phyloP scores from a whole-genome alignment of 2,329 filamentous ascomycete genomes.

The Exserohilum rostratum region DNA sequence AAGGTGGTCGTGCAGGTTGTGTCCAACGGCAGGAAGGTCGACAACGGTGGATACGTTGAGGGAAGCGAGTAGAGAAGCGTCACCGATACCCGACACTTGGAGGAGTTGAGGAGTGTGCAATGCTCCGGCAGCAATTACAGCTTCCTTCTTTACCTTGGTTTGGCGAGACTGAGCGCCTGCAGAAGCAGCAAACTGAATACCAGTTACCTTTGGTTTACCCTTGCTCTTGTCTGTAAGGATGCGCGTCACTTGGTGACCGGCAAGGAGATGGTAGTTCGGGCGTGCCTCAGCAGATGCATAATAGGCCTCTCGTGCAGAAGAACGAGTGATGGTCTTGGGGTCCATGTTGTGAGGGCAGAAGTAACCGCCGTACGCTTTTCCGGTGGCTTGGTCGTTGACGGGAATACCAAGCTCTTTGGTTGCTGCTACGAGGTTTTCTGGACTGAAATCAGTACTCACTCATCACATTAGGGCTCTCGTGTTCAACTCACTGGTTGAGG shows the following conservation, averaged over 20 bases:
- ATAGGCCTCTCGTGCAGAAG: conserved; percentile 30
- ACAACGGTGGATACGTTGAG: conserved; percentile 28
- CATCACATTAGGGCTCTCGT: neutral
- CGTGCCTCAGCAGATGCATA: conserved; percentile 22
- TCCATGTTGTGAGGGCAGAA: conserved; percentile 29
- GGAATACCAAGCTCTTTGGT: conserved; percentile 23
- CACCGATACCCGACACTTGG: conserved; percentile 38
- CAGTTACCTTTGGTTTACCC: conserved; percentile 20
- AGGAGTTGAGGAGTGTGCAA: conserved; percentile 36
- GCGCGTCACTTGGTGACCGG: conserved; percentile 20
- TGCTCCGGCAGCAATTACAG: conserved; percentile 33
- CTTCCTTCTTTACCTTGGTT: conserved; percentile 30
- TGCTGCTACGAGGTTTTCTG: conserved; percentile 28
- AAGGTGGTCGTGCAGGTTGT: conserved; percentile 33
- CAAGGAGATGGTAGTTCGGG: conserved; percentile 29
- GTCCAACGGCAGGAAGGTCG: conserved; percentile 34
- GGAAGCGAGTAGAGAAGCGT: conserved; percentile 21
- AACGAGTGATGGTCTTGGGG: conserved; percentile 17
- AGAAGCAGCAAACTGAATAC: conserved; percentile 29
- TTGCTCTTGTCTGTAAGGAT: conserved; percentile 19
- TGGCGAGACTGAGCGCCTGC: conserved; percentile 12
- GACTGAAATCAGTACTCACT: neutral
- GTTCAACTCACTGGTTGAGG: conserved; percentile 23
- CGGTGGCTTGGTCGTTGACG: conserved; percentile 27
- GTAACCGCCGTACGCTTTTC: conserved; percentile 30